Conservation (phyloP, 2,329 filamentous ascomycete genomes). For the Fusarium bactridioides region DNA sequence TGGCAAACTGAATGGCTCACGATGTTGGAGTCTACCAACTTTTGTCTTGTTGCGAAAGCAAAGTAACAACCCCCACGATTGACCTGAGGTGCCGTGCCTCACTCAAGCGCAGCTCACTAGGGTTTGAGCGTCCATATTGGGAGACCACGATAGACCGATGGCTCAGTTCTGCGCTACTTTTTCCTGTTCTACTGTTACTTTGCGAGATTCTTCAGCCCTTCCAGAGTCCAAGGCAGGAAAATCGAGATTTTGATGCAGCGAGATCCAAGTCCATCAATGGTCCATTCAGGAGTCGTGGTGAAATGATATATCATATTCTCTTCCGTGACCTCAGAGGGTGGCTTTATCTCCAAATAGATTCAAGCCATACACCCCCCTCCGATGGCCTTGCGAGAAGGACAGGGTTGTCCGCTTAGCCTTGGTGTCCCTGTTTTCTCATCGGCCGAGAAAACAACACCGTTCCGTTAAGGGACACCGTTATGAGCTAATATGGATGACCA, state of each 20-base stretch:
- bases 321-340: constrained; percentile 23
- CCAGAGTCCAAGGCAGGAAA: constrained; percentile 8
- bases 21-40: constrained; percentile 2
- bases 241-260: constrained; percentile 39
- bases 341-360: constrained; percentile 31
- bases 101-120: constrained; percentile 10
- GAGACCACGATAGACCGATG: neutral
- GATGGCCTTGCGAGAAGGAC: neutral
- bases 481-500: constrained; percentile 24
- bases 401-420: constrained; percentile 17
- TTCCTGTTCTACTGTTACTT: constrained; percentile 1
- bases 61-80: constrained; percentile 19
- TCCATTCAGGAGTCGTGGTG: constrained; percentile 19
- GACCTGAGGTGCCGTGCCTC: constrained; percentile 21
- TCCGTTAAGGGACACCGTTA: constrained; percentile 31
- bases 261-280: constrained; percentile 37
- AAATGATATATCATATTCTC: constrained; percentile 36
- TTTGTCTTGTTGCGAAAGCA: neutral
- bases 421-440: constrained; percentile 38
- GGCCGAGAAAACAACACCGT: constrained; percentile 43
- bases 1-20: constrained; percentile 29
- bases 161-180: neutral
- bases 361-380: neutral
- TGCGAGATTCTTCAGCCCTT: constrained; percentile 13
- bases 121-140: constrained; percentile 7